Evolutionary conservation across 116 monocot genomes (phyloP), one percentile per base, ranked within the genome.

Genomic region (Iris pallida): DNA sequence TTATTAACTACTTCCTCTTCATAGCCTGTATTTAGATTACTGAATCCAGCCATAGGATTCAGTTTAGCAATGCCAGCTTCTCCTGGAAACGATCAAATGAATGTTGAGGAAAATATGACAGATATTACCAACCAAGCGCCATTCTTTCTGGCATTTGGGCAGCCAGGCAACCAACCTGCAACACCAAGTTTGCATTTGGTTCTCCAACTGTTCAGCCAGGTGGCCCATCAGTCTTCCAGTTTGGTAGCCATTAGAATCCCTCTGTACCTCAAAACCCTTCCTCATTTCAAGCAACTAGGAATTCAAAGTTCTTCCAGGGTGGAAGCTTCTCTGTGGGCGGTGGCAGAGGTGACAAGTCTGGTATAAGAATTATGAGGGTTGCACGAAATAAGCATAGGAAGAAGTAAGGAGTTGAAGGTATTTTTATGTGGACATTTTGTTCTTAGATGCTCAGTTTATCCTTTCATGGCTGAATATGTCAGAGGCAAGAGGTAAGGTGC

Each of bases 81-180:
- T 42, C 42, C 41, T 42, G 53, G 52, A 45, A 77, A 64, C 52
- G 76, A 77, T 77, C 76, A 70, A 57, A 70, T 71, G 76, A 60
- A 8, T 60, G 68, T 68, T 13, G 65, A 66, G 52, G 77, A 77
- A 40, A 77, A 16, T 71, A 77, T 70, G 71, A 56, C 58, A 42
- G 65, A 43, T 65, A 64, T 18, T 40, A 18, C 63, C 45, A 55
- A 46, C 58, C 55, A 71, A n/a, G 13, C 8, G 15, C 51, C 63
- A 0, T 55, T 30, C 20, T 30, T 64, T 63, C 69, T 55, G 42
- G 10, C 64, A 63, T 61, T 76, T 18, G 64, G 56, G 19, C 70
- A 77, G 59, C 40, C 76, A 17, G 58, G 48, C 20, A 70, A 64
- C 57, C 10, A 15, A 13, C 1, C 65, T 17, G 17, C 63, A 8